Evolutionary conservation across 1,284 basidiomycete genomes (phyloP), one percentile per base, ranked within the genome.

Genomic region (Ustilago crameri): DNA sequence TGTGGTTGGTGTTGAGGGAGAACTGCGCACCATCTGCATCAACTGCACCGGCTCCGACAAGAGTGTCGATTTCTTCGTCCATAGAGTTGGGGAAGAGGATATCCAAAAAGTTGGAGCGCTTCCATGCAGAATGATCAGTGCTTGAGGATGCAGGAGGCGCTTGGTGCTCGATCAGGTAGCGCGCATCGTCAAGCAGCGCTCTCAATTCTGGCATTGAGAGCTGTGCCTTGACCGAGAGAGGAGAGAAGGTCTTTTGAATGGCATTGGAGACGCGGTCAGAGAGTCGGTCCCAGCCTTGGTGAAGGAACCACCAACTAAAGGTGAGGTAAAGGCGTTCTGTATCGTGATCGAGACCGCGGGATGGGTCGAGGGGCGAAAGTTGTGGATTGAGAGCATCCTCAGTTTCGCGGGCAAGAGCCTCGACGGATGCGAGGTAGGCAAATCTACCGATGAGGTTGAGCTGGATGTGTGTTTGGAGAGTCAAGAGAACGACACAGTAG

Each of bases 271-370:
- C 90, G 22, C 90, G 85, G 68, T 90, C 89, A 1, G 89, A 89
- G 0, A 95, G 87, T 54, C 90, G 89, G 75, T 90, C 90, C 92
- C 93, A 95, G 0, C 93, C 93, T 3, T 91, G 89, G 76, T 95
- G 90, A 54, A 95, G 81, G 46, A 95, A 87, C 92, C 93, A 95
- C 91, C 93, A 95, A 50, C 89, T 91, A 67, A 94, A 88, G 0
- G 91, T 93, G 57, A 95, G 86, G 79, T 90, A 95, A 78, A 90
- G 90, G 65, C 88, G 85, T 83, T 94, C 91, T 1, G 88, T 88
- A 51, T 89, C 88, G 37, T 89, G 70, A 26, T 66, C 68, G 5
- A 81, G 57, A 14, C 67, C 72, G 14, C 44, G 44, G 3, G 44
- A 49, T 5, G 23, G 42, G 22, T 56, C 41, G 27, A 18, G 4